These are phyloP conservation scores for Dichomitus squalens DNA, from an alignment of 1,284 basidiomycete genomes.

Conservation along the genomic window DNA sequence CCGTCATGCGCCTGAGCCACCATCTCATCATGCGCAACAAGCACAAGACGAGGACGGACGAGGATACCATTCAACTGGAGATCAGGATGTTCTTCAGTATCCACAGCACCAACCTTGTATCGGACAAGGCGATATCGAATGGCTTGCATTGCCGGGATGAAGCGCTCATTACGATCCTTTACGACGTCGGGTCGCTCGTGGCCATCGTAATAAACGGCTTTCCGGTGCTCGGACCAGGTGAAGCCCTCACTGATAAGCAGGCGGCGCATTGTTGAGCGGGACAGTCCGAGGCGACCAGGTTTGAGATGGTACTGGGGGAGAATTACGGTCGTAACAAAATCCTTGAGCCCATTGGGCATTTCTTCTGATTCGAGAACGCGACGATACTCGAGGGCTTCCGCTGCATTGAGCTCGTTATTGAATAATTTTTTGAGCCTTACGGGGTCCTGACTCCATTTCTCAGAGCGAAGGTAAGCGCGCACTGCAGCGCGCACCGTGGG, in stretches of 20 bases:
- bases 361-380: background rate
- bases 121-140: constrained; percentile 28
- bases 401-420: background rate
- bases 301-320: constrained; percentile 1
- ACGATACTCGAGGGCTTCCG: background rate
- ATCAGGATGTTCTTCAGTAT: too few relatives aligned
- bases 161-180: constrained; percentile 28
- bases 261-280: background rate
- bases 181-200: constrained; percentile 39
- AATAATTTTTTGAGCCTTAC: background rate
- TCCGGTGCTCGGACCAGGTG: constrained; percentile 33
- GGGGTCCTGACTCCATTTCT: constrained; percentile 1
- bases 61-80: too few relatives aligned
- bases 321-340: background rate
- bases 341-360: constrained; percentile 7
- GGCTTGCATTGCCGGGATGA: constrained; percentile 32
- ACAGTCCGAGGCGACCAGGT: background rate
- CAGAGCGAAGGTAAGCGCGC: background rate
- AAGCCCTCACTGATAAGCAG: constrained; percentile 33
- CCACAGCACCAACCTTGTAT: constrained; percentile 32
- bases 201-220: constrained; percentile 39
- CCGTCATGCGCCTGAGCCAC: too few relatives aligned
- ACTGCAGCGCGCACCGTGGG: constrained; percentile 1
- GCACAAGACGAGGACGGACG: too few relatives aligned
- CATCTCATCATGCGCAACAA: too few relatives aligned